Evolutionary conservation across 139 green algal species (phyloP), one percentile per base, ranked within the genome.

Genomic region (Parachlorella kessleri): DNA sequence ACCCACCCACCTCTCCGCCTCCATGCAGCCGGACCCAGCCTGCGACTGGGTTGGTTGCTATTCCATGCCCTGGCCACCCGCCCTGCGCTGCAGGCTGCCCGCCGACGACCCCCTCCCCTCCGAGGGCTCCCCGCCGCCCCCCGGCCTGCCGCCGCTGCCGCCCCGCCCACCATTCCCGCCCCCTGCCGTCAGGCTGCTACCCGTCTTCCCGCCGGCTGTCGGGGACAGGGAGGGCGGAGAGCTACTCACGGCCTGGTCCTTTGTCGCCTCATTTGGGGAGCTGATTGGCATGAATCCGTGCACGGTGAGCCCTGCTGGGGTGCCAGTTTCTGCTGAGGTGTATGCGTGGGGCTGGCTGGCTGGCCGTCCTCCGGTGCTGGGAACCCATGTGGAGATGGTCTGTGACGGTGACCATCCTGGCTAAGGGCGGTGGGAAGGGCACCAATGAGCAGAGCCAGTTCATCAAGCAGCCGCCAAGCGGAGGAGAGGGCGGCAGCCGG

Each of bases 231-330:
- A 90, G 28, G 89, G 86, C 4, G 78, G 66, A 4, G 83, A 90
- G 48, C 70, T 96, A 82, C 82, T 96, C n/a, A 85, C 91, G 35
- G 77, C 87, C 9, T 95, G 88, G 85, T 71, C 48, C 73, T 96
- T 98, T 80, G 75, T 97, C 32, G 75, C 87, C 48, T 81, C 75
- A 55, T 98, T 98, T 42, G 41, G 72, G 4, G 85, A 91, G n/a
- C 42, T 93, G 36, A 74, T 98, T 64, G 92, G 91, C 18, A 36
- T 97, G 24, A 37, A 65, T 37, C 63, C 78, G 9, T 83, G 85
- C 39, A 82, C 84, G 63, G 24, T 68, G 28, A 7, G 63, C 8
- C 63, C 24, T 38, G 3, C 24, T 54, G 10, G 7, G 40, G 7
- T 72, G 35, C 69, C 69, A 39, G 40, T 26, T 36, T 4, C 69